Evolutionary conservation across 2,329 filamentous ascomycete genomes (phyloP), one percentile per base, ranked within the genome.

Genomic region (Penicillium nordicum): DNA sequence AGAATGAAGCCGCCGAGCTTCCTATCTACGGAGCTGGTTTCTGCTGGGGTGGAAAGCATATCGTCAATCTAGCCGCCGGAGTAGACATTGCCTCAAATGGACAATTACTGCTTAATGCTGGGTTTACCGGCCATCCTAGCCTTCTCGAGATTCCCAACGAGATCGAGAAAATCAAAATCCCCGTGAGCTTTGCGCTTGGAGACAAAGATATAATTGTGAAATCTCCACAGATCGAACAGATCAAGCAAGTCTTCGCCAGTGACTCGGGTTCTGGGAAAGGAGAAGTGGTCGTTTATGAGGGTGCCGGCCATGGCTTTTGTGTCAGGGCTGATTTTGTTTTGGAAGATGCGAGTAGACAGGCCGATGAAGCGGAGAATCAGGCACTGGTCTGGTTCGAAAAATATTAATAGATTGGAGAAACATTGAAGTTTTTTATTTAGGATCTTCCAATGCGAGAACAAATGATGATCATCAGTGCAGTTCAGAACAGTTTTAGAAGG

Each of bases 11-110:
- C n/a, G 55, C 67, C 18, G 55, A 64, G 14, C 64, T 76, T 7
- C 77, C 76, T 54, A 70, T 86, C 44, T 83, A 79, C 23, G 80
- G 76, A 0, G 81, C 81, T 0, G 85, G 84, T 0, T 87, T 84
- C 72, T 87, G 83, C 74, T 87, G 84, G 84, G 84, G 84, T 25
- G 85, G 82, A 25, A 81, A 82, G 58, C 79, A 85, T 61, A 71
- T 77, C 2, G 66, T 83, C 9, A 67, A 77, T n/a, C 76, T 86
- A 4, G 73, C 77, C 11, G 74, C 77, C 16, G 73, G 76, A 57
- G 58, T 53, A 34, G 55, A 58, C 23, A 60, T 61, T 2, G 67
- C 8, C 84, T 84, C 63, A 77, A 52, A 52, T n/a, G 40, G 50
- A 9, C 38, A 52, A 5, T 12, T 23, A 5, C 30, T 52, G 7